Evolutionary conservation across 768 basidiomycete species (phyloP).

Genomic region (Mycena albidolilacea): DNA sequence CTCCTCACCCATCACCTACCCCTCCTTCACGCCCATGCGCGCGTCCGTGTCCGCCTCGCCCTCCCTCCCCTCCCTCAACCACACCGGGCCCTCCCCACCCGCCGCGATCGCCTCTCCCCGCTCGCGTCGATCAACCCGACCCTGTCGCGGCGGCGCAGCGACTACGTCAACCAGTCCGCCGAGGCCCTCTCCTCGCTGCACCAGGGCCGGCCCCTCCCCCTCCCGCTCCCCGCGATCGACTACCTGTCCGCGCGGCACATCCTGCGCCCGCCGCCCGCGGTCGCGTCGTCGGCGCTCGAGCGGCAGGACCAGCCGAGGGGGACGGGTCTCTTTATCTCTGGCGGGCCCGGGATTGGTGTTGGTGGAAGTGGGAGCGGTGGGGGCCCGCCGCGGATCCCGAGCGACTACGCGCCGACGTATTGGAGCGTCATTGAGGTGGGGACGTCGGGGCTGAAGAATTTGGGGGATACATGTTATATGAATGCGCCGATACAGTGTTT

Average conservation of each 20-base stretch:
- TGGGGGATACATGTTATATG: slow-evolving; percentile 99
- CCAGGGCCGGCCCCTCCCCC: slow-evolving; percentile 52
- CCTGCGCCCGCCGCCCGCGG: slow-evolving; percentile 85
- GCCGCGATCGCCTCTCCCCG: slow-evolving; percentile 65
- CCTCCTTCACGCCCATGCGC: slow-evolving; percentile 56
- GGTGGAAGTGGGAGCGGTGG: neutral
- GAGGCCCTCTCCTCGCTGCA: slow-evolving; percentile 59
- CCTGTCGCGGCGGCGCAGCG: slow-evolving; percentile 80
- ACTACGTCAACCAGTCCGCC: slow-evolving; percentile 86
- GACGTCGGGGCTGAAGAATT: slow-evolving; percentile 91
- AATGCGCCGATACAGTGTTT: slow-evolving; percentile 98
- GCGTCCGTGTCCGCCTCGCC: slow-evolving; percentile 53
- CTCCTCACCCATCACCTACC: slow-evolving; percentile 68
- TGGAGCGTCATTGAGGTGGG: slow-evolving; percentile 89
- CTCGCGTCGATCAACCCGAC: slow-evolving; percentile 85
- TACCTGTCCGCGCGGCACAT: slow-evolving; percentile 78
- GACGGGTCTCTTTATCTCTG: too few relatives aligned
- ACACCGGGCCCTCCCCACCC: neutral
- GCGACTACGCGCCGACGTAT: slow-evolving; percentile 85
- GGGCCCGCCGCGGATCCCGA: slow-evolving; percentile 76
- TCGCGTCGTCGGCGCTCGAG: slow-evolving; percentile 79
- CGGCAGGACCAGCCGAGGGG: slow-evolving; percentile 68
- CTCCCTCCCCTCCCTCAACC: slow-evolving; percentile 32
- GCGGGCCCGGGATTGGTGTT: too few relatives aligned
- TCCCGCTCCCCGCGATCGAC: slow-evolving; percentile 62